Percentiles rank a stretch among this genome's conserved stretches.
Conservation (phyloP, 1,284 basidiomycete genomes). For the Anthracocystis panici-leucophaei region DNA sequence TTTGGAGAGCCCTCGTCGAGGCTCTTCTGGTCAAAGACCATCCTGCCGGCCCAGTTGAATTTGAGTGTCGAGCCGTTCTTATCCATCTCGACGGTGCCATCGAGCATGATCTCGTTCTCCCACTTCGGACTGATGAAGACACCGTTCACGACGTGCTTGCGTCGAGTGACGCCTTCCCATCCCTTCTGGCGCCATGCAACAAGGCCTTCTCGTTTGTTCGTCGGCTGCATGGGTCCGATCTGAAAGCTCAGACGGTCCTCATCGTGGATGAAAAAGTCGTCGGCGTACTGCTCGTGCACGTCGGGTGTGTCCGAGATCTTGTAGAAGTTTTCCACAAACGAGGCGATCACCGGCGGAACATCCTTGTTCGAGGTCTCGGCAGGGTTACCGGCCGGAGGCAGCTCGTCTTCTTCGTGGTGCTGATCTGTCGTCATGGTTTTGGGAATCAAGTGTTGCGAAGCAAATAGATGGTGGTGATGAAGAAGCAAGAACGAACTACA, state of each 20-base stretch:
- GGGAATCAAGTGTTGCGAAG: too few species aligned
- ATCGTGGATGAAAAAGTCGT: conserved; percentile 36
- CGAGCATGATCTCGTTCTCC: conserved; percentile 54
- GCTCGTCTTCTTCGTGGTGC: conserved; percentile 27
- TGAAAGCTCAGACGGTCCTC: conserved; percentile 41
- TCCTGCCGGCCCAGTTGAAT: conserved; percentile 54
- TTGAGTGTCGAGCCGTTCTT: conserved; percentile 44
- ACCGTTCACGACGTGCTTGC: conserved; percentile 51
- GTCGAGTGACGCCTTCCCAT: conserved; percentile 40
- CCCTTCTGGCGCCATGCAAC: conserved; percentile 49
- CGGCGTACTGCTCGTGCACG: conserved; percentile 45
- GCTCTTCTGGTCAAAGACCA: conserved; percentile 50
- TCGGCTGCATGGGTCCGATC: conserved; percentile 53
- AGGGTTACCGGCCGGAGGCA: conserved; percentile 39
- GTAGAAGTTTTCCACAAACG: conserved; percentile 43
- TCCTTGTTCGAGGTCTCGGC: conserved; percentile 33
- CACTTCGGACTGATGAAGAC: conserved; percentile 46
- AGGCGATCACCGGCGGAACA: conserved; percentile 34
- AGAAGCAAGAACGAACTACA: not conserved
- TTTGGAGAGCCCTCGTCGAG: conserved; percentile 33
- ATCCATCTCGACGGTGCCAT: conserved; percentile 54
- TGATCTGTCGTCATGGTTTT: conserved; percentile 10
- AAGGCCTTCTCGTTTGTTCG: conserved; percentile 32
- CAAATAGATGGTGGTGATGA: not conserved
- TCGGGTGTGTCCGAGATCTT: conserved; percentile 46